phyloP scores from a whole-genome alignment of 371 early-diverging fungal species.

The Catenaria anguillulae region DNA sequence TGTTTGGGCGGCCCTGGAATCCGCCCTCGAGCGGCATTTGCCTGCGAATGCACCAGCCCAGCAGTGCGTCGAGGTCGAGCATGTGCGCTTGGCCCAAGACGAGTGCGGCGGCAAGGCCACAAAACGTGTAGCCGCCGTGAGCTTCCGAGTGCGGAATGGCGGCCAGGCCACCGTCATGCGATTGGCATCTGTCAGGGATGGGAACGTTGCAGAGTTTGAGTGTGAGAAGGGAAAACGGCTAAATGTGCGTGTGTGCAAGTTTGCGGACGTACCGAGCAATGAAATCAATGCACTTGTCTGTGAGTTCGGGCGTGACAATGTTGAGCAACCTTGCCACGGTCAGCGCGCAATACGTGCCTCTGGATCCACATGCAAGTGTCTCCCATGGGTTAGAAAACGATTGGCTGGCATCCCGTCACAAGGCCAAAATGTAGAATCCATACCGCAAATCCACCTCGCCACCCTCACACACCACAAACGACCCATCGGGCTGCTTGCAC shows the following conservation, averaged over 20 bases:
- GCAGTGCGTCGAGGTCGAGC: constrained; percentile 43
- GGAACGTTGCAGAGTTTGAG: background rate
- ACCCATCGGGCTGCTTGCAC: constrained; percentile 79
- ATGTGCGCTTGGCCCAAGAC: constrained; percentile 46
- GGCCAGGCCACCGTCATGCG: constrained; percentile 91
- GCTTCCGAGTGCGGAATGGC: constrained; percentile 80
- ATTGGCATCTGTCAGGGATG: constrained; percentile 61
- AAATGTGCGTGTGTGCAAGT: no score
- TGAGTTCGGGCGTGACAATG: constrained; percentile 62
- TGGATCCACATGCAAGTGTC: no score
- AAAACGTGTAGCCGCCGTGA: constrained; percentile 94
- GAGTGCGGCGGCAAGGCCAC: constrained; percentile 79
- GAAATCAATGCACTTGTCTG: constrained; percentile 49
- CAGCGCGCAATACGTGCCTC: constrained; percentile 83
- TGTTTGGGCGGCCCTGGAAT: constrained; percentile 91
- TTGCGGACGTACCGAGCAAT: background rate
- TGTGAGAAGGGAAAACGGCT: background rate
- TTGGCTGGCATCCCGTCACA: background rate
- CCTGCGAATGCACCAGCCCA: constrained; percentile 59
- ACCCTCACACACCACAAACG: constrained; percentile 74
- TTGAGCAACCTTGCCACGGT: constrained; percentile 60
- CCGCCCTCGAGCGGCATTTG: constrained; percentile 90
- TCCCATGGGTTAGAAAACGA: no score
- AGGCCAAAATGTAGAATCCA: constrained; percentile 2
- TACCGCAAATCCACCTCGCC: constrained; percentile 86